Evolutionary conservation across 495 filamentous ascomycete genomes (phyloP).

Genomic region (Immersiella caudata): DNA sequence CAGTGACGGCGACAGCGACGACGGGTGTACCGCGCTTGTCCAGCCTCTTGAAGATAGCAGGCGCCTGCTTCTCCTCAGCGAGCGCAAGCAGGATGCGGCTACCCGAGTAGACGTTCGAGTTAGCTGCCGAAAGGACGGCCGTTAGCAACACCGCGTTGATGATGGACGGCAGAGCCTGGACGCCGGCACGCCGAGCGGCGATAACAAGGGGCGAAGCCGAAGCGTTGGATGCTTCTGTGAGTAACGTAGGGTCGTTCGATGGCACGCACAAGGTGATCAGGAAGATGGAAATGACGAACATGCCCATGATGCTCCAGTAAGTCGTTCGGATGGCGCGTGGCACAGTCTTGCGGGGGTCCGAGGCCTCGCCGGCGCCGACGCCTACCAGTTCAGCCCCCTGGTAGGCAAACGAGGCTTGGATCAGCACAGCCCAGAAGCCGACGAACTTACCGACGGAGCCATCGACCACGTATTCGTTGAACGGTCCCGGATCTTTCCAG

Average conservation of each 20-base stretch:
- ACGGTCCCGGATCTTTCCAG: conserved; percentile 71
- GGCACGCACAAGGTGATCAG: conserved; percentile 70
- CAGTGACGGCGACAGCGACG: conserved; percentile 44
- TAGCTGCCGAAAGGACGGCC: conserved; percentile 59
- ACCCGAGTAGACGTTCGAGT: conserved; percentile 62
- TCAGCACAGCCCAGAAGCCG: conserved; percentile 50
- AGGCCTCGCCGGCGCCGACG: conserved; percentile 68
- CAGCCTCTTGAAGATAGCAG: conserved; percentile 47
- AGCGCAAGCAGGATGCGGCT: conserved; percentile 67
- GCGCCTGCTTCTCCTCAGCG: conserved; percentile 63
- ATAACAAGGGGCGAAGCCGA: conserved; percentile 74
- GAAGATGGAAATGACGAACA: conserved; percentile 70
- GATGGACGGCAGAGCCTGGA: conserved; percentile 66
- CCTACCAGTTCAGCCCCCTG: conserved; percentile 65
- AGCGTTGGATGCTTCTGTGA: conserved; percentile 50
- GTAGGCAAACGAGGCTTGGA: conserved; percentile 52
- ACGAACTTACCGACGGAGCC: conserved; percentile 50
- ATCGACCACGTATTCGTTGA: conserved; percentile 56
- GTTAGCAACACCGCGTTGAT: conserved; percentile 73
- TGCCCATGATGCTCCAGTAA: conserved; percentile 63
- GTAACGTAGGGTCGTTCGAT: conserved; percentile 52
- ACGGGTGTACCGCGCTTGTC: conserved; percentile 49
- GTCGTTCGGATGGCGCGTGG: conserved; percentile 54
- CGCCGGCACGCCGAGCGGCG: conserved; percentile 64
- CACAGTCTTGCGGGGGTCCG: conserved; percentile 61